Percentiles rank a stretch among this genome's conserved stretches.
phyloP scores from a whole-genome alignment of 1,284 basidiomycete genomes.

The Irpex sp. region DNA sequence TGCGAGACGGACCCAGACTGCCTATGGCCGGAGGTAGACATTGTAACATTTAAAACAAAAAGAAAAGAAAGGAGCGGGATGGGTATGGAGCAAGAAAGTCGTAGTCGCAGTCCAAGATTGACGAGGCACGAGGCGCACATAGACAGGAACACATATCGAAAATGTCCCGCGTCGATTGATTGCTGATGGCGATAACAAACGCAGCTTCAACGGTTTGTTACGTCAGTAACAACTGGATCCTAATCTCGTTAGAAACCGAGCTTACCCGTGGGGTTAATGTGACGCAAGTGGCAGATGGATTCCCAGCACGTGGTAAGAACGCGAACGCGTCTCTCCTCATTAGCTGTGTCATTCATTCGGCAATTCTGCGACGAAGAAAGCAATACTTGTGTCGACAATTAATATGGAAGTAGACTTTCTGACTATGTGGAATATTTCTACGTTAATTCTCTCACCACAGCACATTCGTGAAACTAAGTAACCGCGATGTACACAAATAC shows the following conservation, averaged over 20 bases:
- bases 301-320: background rate
- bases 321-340: background rate
- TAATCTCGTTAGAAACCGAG: background rate
- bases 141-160: background rate
- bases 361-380: no score
- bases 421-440: background rate
- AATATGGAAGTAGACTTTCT: no score
- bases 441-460: background rate
- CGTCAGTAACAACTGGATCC: background rate
- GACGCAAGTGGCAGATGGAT: background rate
- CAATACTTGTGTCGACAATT: no score
- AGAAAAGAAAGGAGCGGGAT: conserved; percentile 31
- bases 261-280: background rate
- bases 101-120: conserved; percentile 5
- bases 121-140: background rate
- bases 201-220: background rate
- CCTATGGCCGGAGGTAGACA: conserved; percentile 53
- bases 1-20: conserved; percentile 64
- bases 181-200: conserved; percentile 1
- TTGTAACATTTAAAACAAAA: conserved; percentile 37
- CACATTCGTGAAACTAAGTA: no score
- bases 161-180: background rate
- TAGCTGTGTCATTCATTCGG: no score
- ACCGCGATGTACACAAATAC: background rate
- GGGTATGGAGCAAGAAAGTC: conserved; percentile 4